Base-by-base conservation (phyloP, 352 stramenopile genomes). In the Aphanomyces invadans region DNA sequence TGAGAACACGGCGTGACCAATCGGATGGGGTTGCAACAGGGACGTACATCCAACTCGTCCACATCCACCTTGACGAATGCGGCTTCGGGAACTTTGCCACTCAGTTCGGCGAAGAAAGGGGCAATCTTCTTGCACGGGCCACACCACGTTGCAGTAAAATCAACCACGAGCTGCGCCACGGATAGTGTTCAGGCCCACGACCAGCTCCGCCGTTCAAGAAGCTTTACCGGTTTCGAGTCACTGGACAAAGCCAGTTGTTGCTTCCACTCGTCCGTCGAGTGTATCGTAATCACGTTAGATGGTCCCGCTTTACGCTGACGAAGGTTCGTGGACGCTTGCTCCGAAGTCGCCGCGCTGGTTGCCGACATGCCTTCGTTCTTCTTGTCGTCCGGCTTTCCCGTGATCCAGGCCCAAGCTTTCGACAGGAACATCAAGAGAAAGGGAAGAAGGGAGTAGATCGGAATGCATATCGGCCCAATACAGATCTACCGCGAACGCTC, bases 41-140 rank as follows among this genome's bases (percentile, higher is more conserved):
- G 17, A 25, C 46, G 49, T 66, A 66, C 64, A 36, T 70, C 57
- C 9, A 71, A 61, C 38, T 92, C 86, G 54, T 96, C 88, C 11
- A 96, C 88, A 45, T 96, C 88, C 31, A 96, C 86, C 71, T 95
- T 95, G 55, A 95, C 73, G 70, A 96, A 95, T 53, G 93, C 79
- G 19, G 82, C 82, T 65, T 81, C 88, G 36, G 81, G 80, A 52
- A 92, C 90, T 68, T 90, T 89, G 71, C 83, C 86, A 62, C 82
- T 90, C 21, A 96, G 70, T 54, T 92, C 86, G 56, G 93, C 84
- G 72, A 79, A 95, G 52, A 89, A 78, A 9, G 89, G 89, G n/a
- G 76, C 74, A 32, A 96, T 95, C 69, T 75, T 79, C 64, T 89
- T 88, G 69, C 89, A 97, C 21, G 89, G 87, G 4, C 81, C 82